Evolutionary conservation across 805 yeast species (phyloP).

Genomic region (Myxozyma neglecta): DNA sequence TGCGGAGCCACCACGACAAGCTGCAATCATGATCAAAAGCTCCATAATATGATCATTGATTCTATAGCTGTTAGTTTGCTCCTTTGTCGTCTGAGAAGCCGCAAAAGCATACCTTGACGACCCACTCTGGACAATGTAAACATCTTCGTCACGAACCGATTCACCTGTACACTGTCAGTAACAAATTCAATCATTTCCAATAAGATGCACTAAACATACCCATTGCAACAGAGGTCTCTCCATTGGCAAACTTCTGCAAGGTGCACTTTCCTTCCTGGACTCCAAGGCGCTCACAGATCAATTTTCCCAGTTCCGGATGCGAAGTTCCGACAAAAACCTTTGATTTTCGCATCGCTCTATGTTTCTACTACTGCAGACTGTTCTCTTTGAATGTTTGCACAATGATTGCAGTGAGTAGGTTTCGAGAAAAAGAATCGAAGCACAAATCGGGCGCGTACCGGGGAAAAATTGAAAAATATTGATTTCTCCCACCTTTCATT

Average conservation of each 20-base stretch:
- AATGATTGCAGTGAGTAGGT: no score
- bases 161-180: conserved; percentile 13
- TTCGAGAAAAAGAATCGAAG: no score
- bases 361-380: not conserved
- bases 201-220: conserved; percentile 45
- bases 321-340: conserved; percentile 95
- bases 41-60: conserved; percentile 96
- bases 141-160: conserved; percentile 85
- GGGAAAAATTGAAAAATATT: no score
- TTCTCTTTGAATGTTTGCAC: no score
- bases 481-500: no score
- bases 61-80: conserved; percentile 36
- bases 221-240: conserved; percentile 97
- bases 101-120: conserved; percentile 16
- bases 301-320: conserved; percentile 89
- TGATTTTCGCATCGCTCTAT: conserved; percentile 81
- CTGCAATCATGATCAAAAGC: conserved; percentile 84
- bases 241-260: conserved; percentile 89
- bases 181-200: not conserved
- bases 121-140: conserved; percentile 36
- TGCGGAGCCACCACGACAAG: conserved; percentile 98
- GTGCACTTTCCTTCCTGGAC: conserved; percentile 93
- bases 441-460: no score
- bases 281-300: conserved; percentile 88
- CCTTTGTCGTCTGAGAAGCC: not conserved